phyloP scores from a whole-genome alignment of 768 basidiomycete genomes.

The Leccinum boreale region DNA sequence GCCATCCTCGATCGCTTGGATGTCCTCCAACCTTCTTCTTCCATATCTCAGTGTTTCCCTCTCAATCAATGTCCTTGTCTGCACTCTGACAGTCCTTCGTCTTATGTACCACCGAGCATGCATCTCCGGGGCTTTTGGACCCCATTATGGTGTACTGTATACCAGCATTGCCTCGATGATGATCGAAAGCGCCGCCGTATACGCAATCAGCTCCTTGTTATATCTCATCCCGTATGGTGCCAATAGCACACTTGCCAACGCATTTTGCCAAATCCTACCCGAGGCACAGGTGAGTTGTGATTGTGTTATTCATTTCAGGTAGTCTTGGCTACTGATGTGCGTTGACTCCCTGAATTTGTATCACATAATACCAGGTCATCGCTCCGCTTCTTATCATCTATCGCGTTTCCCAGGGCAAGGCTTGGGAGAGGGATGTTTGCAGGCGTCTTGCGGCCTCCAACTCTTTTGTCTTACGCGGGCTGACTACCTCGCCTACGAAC shows the following conservation, averaged over 20 bases:
- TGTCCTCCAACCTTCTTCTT: slow-evolving; percentile 31
- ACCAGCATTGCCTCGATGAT: slow-evolving; percentile 33
- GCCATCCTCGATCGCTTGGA: slow-evolving; percentile 19
- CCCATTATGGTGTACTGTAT: slow-evolving; percentile 26
- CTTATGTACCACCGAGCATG: slow-evolving; percentile 28
- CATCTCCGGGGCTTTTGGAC: slow-evolving; percentile 26
- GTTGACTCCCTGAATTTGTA: background rate
- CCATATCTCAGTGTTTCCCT: slow-evolving; percentile 34
- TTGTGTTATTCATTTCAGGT: background rate
- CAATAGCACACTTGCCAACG: slow-evolving; percentile 22
- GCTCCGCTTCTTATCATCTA: slow-evolving; percentile 48
- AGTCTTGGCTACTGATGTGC: background rate
- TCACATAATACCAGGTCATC: slow-evolving; percentile 37
- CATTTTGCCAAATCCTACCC: slow-evolving; percentile 29
- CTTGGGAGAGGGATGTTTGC: slow-evolving; percentile 32
- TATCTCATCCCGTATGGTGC: slow-evolving; percentile 30
- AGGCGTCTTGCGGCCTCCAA: background rate
- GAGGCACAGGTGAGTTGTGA: slow-evolving; percentile 24
- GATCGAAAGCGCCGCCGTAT: slow-evolving; percentile 34
- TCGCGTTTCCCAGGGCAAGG: slow-evolving; percentile 43
- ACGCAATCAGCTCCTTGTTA: slow-evolving; percentile 29
- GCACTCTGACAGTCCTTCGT: slow-evolving; percentile 30
- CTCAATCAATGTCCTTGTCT: slow-evolving; percentile 30
- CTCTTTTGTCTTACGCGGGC: slow-evolving; percentile 12
- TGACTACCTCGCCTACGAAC: background rate